Percentiles rank a stretch among this genome's conserved stretches.
These are phyloP conservation scores for Ceriops tagal DNA, from an alignment of 345 rosid genomes.

Conservation along the genomic window DNA sequence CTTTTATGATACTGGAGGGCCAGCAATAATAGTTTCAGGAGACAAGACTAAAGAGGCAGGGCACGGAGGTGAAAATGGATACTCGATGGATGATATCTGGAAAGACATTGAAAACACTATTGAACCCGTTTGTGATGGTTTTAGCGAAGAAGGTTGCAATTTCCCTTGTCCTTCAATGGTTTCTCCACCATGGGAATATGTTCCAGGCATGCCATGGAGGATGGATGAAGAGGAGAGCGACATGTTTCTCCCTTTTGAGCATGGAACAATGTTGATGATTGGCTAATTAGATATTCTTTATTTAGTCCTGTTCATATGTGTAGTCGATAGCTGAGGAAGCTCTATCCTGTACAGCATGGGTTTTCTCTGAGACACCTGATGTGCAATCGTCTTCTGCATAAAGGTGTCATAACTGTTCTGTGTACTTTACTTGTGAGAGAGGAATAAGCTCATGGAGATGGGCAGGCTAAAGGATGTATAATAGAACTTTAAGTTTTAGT, in stretches of 20 bases:
- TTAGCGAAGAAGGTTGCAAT: slow-evolving; percentile 40
- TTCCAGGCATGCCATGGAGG: slow-evolving; percentile 61
- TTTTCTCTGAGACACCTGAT: slow-evolving; percentile 12
- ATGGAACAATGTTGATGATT: slow-evolving; percentile 37
- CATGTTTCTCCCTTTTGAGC: slow-evolving; percentile 47
- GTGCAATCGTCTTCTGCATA: too few species aligned
- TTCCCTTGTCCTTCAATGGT: slow-evolving; percentile 42
- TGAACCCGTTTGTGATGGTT: slow-evolving; percentile 49
- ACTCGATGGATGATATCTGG: slow-evolving; percentile 88
- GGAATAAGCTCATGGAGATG: slow-evolving; percentile 19
- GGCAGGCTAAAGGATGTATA: slow-evolving; percentile 34
- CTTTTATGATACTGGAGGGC: slow-evolving; percentile 83
- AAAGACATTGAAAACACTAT: slow-evolving; percentile 60
- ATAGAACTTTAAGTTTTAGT: slow-evolving; percentile 16
- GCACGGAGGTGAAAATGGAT: slow-evolving; percentile 42
- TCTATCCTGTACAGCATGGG: slow-evolving; percentile 32
- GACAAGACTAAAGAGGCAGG: slow-evolving; percentile 34
- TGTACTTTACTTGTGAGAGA: slow-evolving; percentile 29
- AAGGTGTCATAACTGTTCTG: slow-evolving; percentile 20
- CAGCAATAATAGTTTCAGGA: slow-evolving; percentile 17
- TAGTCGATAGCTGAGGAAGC: slow-evolving; percentile 5
- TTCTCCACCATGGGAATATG: slow-evolving; percentile 63
- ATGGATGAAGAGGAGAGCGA: slow-evolving; percentile 60
- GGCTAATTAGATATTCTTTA: slow-evolving; percentile 58
- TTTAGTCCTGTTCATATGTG: slow-evolving; percentile 41